phyloP scores from a whole-genome alignment of 2,329 filamentous ascomycete genomes.

The Ceratocystiopsis minuta region DNA sequence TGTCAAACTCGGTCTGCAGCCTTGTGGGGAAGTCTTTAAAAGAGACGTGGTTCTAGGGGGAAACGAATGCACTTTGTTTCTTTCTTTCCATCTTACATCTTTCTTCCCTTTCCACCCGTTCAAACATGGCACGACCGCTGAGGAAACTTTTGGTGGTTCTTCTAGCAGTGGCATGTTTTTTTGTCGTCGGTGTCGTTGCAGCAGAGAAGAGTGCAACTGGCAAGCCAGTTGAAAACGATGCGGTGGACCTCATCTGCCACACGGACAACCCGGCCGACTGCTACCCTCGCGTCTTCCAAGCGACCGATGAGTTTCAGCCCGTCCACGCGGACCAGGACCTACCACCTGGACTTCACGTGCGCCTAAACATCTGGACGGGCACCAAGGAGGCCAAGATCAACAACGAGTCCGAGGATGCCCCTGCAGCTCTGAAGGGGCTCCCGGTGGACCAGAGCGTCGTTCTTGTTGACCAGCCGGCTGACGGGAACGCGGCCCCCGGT shows the following conservation, averaged over 20 bases:
- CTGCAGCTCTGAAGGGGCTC: conserved; percentile 16
- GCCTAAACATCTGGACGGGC: conserved; percentile 46
- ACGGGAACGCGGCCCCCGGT: conserved; percentile 6
- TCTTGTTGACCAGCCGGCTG: conserved; percentile 28
- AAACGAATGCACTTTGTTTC: neutral
- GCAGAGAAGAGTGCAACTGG: too few relatives aligned
- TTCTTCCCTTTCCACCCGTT: neutral
- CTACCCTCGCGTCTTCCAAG: conserved; percentile 45
- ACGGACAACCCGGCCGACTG: conserved; percentile 41
- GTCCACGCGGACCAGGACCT: conserved; percentile 48
- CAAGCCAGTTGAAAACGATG: too few relatives aligned
- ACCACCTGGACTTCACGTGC: conserved; percentile 46
- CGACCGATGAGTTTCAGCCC: conserved; percentile 45
- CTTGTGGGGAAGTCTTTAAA: too few relatives aligned
- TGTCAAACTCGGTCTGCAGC: too few relatives aligned
- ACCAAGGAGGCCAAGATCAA: conserved; percentile 49
- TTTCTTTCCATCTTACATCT: neutral
- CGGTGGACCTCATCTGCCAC: conserved; percentile 42
- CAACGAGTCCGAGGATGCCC: conserved; percentile 32
- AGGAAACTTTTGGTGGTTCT: neutral
- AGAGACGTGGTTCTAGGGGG: too few relatives aligned
- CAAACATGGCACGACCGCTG: neutral
- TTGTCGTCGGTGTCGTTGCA: neutral
- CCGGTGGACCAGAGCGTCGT: conserved; percentile 32
- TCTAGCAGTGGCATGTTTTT: neutral